A percentile compares a stretch with the other conserved stretches of the same genome.
phyloP scores from a whole-genome alignment of 345 rosid genomes.

The Raphanus sativus region DNA sequence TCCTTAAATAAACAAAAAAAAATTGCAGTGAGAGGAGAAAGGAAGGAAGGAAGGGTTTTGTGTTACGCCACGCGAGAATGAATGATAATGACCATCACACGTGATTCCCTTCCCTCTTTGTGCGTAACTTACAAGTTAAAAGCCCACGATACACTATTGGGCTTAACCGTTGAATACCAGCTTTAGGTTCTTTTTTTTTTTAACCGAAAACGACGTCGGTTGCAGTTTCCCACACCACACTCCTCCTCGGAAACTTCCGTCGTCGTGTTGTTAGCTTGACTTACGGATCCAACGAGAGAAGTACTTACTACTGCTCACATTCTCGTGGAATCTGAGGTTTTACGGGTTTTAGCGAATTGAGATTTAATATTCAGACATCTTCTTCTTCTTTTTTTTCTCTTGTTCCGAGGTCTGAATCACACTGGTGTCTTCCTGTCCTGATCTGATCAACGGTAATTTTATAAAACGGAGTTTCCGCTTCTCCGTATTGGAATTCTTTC shows the following conservation, averaged over 20 bases:
- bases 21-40: neutral
- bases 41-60: constrained; percentile 13
- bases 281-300: neutral
- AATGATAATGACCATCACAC: neutral
- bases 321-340: constrained; percentile 6
- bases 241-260: neutral
- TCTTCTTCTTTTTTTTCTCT: neutral
- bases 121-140: neutral
- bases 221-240: neutral
- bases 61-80: constrained; percentile 26
- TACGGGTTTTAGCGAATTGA: neutral
- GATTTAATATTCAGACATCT: neutral
- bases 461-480: neutral
- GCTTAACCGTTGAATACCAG: neutral
- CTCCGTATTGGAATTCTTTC: neutral
- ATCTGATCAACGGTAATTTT: neutral
- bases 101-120: neutral
- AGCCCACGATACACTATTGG: neutral
- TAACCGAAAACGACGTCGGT: neutral
- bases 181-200: neutral
- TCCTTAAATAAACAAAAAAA: neutral
- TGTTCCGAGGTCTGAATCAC: neutral
- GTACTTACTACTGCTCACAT: neutral
- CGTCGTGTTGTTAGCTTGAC: neutral
- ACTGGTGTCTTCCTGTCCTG: neutral